Conservation (phyloP, 1,139 yeast species). For the Magnusiomyces tetraspermus region DNA sequence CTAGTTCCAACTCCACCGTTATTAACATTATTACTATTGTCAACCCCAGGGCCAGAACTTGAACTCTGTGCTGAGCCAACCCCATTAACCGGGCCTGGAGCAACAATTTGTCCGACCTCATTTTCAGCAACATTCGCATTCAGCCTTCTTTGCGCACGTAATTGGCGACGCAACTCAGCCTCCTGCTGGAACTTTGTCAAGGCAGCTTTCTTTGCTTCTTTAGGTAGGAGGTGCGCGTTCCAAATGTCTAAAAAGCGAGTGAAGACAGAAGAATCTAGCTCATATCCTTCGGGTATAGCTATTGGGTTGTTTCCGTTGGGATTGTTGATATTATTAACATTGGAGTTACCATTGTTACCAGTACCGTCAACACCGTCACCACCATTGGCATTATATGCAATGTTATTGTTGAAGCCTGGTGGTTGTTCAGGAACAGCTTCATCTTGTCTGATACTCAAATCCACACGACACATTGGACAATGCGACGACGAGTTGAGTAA, state of each 20-base stretch:
- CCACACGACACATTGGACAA: constrained; percentile 78
- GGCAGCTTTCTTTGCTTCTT: constrained; percentile 28
- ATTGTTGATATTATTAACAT: background rate
- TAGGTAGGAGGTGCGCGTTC: constrained; percentile 31
- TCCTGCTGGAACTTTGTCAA: constrained; percentile 28
- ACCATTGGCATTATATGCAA: too few relatives aligned
- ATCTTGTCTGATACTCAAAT: constrained; percentile 28
- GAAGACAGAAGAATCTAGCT: constrained; percentile 24
- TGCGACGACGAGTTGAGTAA: constrained; percentile 62
- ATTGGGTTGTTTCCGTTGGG: background rate
- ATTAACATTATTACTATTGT: too few relatives aligned
- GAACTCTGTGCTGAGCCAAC: background rate
- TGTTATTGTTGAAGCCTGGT: constrained; percentile 12
- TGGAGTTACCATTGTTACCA: background rate
- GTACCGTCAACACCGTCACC: too few relatives aligned
- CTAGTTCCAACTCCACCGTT: too few relatives aligned
- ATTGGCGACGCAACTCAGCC: constrained; percentile 25
- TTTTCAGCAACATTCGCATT: background rate
- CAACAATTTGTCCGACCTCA: background rate
- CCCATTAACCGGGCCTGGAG: background rate
- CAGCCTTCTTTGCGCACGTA: constrained; percentile 11
- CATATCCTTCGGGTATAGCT: constrained; percentile 23
- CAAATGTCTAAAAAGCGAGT: constrained; percentile 30
- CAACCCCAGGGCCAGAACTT: too few relatives aligned
- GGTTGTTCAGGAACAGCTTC: constrained; percentile 24